Percentiles rank a stretch among this genome's conserved stretches.
These are phyloP conservation scores for Benincasa hispida DNA, from an alignment of 306 rosid genomes.

Conservation along the genomic window DNA sequence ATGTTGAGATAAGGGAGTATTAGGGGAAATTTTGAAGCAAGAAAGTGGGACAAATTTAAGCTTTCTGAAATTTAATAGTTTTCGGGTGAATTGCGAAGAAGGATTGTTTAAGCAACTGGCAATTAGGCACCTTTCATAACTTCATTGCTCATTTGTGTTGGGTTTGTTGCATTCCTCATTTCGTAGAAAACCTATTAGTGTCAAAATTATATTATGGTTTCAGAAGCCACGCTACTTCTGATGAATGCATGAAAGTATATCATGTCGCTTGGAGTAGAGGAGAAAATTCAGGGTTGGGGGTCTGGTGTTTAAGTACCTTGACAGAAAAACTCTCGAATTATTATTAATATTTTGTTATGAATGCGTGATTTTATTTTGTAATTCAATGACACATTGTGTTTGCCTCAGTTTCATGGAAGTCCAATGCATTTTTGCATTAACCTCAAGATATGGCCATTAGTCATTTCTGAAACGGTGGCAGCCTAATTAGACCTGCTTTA, in stretches of 20 bases:
- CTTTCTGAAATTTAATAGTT: neutral
- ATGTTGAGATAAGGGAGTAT: constrained; percentile 6
- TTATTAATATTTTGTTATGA: neutral
- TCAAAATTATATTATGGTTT: neutral
- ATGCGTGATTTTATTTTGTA: neutral
- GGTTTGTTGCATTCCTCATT: neutral
- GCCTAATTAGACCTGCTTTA: neutral
- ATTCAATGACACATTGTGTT: neutral
- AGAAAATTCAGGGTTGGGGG: neutral
- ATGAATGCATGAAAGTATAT: neutral
- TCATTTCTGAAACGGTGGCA: neutral
- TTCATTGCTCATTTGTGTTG: neutral
- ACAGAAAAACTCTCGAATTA: neutral
- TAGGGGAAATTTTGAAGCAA: neutral
- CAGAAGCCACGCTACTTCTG: neutral
- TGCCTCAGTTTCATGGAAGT: neutral
- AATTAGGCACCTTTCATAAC: neutral
- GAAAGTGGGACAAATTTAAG: neutral
- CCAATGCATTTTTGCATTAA: neutral
- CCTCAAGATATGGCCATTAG: neutral
- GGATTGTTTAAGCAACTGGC: neutral
- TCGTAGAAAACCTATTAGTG: neutral
- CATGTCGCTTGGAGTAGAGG: neutral
- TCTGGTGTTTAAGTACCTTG: neutral
- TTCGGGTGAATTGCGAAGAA: neutral